These are phyloP conservation scores for Blastocystis sp. DNA, from an alignment of 352 stramenopile species.

Conservation along the genomic window DNA sequence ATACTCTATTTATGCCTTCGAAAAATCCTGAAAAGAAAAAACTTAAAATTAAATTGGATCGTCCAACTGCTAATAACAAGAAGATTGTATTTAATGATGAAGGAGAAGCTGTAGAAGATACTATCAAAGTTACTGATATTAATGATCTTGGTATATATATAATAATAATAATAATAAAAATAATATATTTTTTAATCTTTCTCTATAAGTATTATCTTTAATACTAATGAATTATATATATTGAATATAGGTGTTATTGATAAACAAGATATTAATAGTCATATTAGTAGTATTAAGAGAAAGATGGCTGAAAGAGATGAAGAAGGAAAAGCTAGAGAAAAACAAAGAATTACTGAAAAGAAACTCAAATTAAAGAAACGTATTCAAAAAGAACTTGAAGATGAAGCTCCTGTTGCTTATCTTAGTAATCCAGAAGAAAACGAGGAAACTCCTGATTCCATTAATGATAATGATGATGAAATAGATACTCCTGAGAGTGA, in stretches of 20 bases:
- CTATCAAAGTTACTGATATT: neutral
- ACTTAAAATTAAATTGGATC: constrained; percentile 55
- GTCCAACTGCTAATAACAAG: constrained; percentile 51
- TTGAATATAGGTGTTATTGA: constrained; percentile 42
- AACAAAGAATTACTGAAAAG: constrained; percentile 57
- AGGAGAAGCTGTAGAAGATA: neutral
- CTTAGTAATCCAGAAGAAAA: too few species aligned
- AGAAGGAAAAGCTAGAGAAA: constrained; percentile 60
- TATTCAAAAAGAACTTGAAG: too few species aligned
- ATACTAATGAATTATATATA: constrained; percentile 61
- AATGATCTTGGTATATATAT: constrained; percentile 50
- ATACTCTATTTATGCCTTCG: too few species aligned
- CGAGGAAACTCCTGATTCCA: too few species aligned
- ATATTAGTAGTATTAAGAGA: constrained; percentile 46
- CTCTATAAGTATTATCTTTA: constrained; percentile 68
- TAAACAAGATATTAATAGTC: constrained; percentile 48
- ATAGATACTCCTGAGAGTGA: constrained; percentile 44
- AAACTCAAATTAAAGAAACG: constrained; percentile 52
- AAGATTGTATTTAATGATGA: constrained; percentile 46
- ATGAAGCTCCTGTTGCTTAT: too few species aligned
- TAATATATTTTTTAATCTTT: constrained; percentile 50
- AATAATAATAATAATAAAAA: constrained; percentile 55
- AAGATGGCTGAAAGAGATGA: constrained; percentile 52
- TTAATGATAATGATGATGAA: constrained; percentile 38
- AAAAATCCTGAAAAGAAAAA: too few species aligned